These are phyloP conservation scores for Achaetomium macrosporum DNA, from an alignment of 2,329 filamentous ascomycete species.

Conservation along the genomic window DNA sequence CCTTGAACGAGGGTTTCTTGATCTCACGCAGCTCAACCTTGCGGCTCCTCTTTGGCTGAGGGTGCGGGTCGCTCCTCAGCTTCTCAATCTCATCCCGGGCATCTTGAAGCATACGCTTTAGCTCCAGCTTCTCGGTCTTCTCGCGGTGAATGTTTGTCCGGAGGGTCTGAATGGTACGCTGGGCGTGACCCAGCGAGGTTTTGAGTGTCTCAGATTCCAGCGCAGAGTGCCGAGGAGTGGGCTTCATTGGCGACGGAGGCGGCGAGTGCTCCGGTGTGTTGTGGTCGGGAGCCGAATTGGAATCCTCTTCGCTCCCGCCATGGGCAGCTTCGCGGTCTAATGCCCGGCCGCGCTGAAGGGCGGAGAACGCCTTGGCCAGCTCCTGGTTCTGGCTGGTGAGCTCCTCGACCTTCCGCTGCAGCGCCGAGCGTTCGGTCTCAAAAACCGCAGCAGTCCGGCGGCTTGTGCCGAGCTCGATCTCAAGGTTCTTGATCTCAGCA, in stretches of 20 bases:
- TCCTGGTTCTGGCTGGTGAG: slow-evolving; percentile 85
- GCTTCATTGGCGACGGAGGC: slow-evolving; percentile 83
- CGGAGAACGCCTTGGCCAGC: slow-evolving; percentile 75
- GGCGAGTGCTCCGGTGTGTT: slow-evolving; percentile 84
- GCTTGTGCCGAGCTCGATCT: slow-evolving; percentile 78
- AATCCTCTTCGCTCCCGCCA: slow-evolving; percentile 55
- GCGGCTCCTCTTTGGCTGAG: slow-evolving; percentile 53
- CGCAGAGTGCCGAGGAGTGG: slow-evolving; percentile 81
- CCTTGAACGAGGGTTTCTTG: slow-evolving; percentile 60
- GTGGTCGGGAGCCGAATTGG: slow-evolving; percentile 60
- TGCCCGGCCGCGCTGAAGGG: slow-evolving; percentile 57
- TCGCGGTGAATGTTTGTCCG: slow-evolving; percentile 94
- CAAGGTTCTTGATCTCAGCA: slow-evolving; percentile 71
- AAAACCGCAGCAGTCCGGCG: slow-evolving; percentile 73
- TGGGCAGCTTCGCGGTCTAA: slow-evolving; percentile 58
- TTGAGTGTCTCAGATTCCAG: slow-evolving; percentile 95
- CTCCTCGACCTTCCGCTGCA: slow-evolving; percentile 85
- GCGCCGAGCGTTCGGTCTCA: slow-evolving; percentile 69
- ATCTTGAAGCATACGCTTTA: slow-evolving; percentile 92
- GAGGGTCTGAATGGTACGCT: slow-evolving; percentile 92
- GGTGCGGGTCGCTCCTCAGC: slow-evolving; percentile 49
- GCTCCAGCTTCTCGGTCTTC: slow-evolving; percentile 96
- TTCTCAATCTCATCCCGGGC: slow-evolving; percentile 85
- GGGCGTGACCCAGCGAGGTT: slow-evolving; percentile 88
- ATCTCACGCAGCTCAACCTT: slow-evolving; percentile 61